Percentiles rank a stretch among this genome's conserved stretches.
Evolutionary conservation across 345 rosid species (phyloP).

Genomic region (Corchorus capsularis): DNA sequence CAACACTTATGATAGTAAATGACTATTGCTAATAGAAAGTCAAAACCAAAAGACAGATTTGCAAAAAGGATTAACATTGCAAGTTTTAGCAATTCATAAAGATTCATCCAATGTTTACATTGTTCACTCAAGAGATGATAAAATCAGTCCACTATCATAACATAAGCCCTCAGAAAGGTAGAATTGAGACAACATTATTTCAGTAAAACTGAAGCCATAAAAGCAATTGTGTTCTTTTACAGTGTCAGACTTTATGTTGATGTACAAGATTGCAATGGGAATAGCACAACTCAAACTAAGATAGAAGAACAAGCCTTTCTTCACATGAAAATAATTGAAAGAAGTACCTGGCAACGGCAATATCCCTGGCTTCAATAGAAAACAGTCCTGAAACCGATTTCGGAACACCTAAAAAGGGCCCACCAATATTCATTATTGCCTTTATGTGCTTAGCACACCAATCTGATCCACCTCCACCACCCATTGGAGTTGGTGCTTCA

Average conservation of each 20-base stretch:
- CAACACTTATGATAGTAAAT: background rate
- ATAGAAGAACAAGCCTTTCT: background rate
- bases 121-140: background rate
- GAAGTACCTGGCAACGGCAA: conserved; percentile 62
- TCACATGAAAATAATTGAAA: background rate
- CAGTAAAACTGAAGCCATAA: background rate
- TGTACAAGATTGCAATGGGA: background rate
- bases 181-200: conserved; percentile 10
- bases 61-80: background rate
- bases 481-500: conserved; percentile 73
- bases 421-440: conserved; percentile 75
- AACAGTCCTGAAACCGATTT: conserved; percentile 60
- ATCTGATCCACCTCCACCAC: conserved; percentile 74
- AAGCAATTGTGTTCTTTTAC: background rate
- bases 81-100: background rate
- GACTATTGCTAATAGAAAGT: background rate
- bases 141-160: background rate
- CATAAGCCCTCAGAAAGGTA: background rate
- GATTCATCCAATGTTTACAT: background rate
- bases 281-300: conserved; percentile 7
- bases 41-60: background rate
- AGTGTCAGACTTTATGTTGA: background rate
- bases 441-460: conserved; percentile 71
- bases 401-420: conserved; percentile 72
- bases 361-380: conserved; percentile 64